Evolutionary conservation across 345 rosid genomes (phyloP).

Genomic region (Geranium rotundifolium): DNA sequence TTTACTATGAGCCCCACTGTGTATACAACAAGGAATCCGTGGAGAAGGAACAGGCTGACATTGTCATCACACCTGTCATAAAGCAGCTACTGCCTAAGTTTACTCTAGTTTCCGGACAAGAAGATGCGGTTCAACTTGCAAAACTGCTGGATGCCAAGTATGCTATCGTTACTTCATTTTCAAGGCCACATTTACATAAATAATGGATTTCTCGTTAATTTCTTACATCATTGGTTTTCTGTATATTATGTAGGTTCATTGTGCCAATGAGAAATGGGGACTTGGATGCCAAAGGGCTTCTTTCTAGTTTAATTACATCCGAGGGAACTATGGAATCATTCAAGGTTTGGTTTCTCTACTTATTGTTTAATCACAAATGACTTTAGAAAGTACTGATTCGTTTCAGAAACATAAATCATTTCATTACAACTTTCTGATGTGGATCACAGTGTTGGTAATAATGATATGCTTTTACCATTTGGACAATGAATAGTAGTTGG

Average conservation of each 20-base stretch:
- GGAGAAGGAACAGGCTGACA: slow-evolving; percentile 61
- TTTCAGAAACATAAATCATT: background rate
- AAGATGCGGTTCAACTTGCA: slow-evolving; percentile 84
- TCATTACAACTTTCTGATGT: background rate
- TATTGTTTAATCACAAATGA: background rate
- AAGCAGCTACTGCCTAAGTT: slow-evolving; percentile 87
- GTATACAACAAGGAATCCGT: slow-evolving; percentile 44
- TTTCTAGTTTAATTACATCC: slow-evolving; percentile 38
- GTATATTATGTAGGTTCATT: slow-evolving; percentile 33
- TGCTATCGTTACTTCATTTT: background rate
- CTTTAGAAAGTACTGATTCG: background rate
- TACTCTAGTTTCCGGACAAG: slow-evolving; percentile 89
- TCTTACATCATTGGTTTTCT: background rate
- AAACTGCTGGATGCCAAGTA: slow-evolving; percentile 72
- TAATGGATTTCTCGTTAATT: background rate
- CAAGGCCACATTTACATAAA: background rate
- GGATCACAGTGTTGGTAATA: no score
- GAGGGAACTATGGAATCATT: slow-evolving; percentile 81
- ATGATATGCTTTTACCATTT: no score
- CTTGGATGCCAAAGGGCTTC: slow-evolving; percentile 66
- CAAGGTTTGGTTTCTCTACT: slow-evolving; percentile 36
- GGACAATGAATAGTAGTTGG: no score
- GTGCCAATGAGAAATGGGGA: slow-evolving; percentile 91
- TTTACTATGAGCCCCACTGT: slow-evolving; percentile 90
- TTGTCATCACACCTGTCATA: slow-evolving; percentile 76